phyloP scores from a whole-genome alignment of 345 rosid genomes.

The Eucalyptus cladocalyx region DNA sequence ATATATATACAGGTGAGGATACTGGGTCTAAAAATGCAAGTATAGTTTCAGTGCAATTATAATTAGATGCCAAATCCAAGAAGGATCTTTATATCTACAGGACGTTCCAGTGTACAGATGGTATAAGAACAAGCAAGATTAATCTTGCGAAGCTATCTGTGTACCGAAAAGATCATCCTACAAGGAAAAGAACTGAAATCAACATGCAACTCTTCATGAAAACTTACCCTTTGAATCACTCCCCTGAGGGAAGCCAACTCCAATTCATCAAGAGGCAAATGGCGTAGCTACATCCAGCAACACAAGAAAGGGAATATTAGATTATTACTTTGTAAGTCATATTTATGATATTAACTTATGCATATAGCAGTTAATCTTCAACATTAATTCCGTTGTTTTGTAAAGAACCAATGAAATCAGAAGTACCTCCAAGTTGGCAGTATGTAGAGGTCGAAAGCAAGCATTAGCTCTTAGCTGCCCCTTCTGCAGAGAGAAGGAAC shows the following conservation, averaged over 20 bases:
- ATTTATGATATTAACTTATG: not conserved
- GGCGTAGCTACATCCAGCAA: constrained; percentile 49
- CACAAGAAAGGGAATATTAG: not conserved
- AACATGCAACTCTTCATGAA: not conserved
- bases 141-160: not conserved
- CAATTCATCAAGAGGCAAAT: constrained; percentile 92
- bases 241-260: constrained; percentile 96
- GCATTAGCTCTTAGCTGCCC: constrained; percentile 83
- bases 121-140: not conserved
- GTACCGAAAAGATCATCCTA: not conserved
- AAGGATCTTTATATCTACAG: not conserved
- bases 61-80: not conserved
- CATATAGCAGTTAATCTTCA: not conserved
- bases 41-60: not conserved
- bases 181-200: not conserved
- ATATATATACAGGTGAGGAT: not conserved
- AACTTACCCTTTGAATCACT: constrained; percentile 70
- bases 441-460: constrained; percentile 61
- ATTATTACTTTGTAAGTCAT: not conserved
- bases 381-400: not conserved
- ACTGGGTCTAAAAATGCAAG: not conserved
- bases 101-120: not conserved
- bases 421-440: constrained; percentile 84
- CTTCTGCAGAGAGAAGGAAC: constrained; percentile 80
- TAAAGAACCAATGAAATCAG: not conserved